phyloP scores from a whole-genome alignment of 345 rosid species.

The Sisymbrium irio region DNA sequence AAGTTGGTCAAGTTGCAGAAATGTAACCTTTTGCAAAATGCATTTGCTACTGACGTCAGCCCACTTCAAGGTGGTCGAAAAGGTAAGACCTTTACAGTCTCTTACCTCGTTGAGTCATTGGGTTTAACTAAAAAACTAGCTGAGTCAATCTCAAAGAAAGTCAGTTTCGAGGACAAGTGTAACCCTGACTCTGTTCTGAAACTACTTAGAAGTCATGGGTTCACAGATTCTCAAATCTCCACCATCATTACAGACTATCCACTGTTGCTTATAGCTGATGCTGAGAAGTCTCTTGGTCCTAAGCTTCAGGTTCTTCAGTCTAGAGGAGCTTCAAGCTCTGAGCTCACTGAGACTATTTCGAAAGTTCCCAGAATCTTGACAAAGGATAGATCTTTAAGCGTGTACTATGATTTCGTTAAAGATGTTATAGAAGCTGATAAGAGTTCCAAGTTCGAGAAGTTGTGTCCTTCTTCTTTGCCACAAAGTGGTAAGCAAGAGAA shows the following conservation, averaged over 20 bases:
- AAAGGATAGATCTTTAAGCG: background rate
- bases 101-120: background rate
- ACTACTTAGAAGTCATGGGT: background rate
- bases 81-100: background rate
- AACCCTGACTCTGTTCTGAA: background rate
- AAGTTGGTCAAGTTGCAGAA: too few relatives aligned
- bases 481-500: background rate
- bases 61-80: too few relatives aligned
- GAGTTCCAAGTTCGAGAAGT: background rate
- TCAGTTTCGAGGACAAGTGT: background rate
- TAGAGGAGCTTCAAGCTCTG: background rate
- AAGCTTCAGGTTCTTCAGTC: background rate
- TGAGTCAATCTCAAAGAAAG: background rate
- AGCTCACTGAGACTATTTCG: background rate
- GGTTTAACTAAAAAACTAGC: background rate
- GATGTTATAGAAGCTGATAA: background rate
- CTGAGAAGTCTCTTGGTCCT: constrained; percentile 3
- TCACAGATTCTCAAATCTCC: constrained; percentile 3
- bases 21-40: too few relatives aligned
- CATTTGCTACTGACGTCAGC: too few relatives aligned
- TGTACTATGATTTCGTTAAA: background rate
- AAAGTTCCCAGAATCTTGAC: background rate
- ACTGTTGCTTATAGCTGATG: background rate
- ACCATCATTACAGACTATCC: background rate
- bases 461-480: background rate